phyloP scores from a whole-genome alignment of 108 stramenopile genomes.

The Cyclostephanos tholiformis region DNA sequence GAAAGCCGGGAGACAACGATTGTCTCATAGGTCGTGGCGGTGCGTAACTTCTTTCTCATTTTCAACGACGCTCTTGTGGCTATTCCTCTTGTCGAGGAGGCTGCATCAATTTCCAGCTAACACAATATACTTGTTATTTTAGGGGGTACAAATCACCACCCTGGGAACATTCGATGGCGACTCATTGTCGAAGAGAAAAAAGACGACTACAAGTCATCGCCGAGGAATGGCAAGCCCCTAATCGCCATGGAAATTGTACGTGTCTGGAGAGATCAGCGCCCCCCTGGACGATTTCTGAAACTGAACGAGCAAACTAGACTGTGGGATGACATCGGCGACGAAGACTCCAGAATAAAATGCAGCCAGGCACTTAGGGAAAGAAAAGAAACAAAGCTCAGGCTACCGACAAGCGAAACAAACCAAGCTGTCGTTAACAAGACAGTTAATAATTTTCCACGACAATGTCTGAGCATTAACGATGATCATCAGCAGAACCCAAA shows the following conservation, averaged over 20 bases:
- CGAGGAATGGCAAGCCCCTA: neutral
- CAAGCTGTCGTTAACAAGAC: too few relatives aligned
- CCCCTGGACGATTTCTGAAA: conserved; percentile 34
- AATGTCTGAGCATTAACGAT: too few relatives aligned
- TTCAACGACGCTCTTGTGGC: neutral
- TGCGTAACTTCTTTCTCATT: neutral
- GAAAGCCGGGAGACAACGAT: conserved; percentile 16
- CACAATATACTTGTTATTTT: neutral
- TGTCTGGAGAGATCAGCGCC: conserved; percentile 8
- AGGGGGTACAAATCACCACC: conserved; percentile 28
- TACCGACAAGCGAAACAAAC: neutral
- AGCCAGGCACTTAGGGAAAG: conserved; percentile 58
- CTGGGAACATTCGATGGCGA: conserved; percentile 16
- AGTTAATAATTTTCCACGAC: too few relatives aligned
- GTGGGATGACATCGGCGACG: conserved; percentile 65
- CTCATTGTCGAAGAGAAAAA: neutral
- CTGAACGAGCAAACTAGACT: conserved; percentile 30
- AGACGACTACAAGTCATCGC: conserved; percentile 10
- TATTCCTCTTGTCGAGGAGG: too few relatives aligned
- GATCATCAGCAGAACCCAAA: too few relatives aligned
- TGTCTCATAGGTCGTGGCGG: conserved; percentile 34
- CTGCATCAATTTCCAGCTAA: neutral
- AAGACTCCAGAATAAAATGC: conserved; percentile 43
- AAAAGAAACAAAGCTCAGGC: conserved; percentile 17
- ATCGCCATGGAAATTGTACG: conserved; percentile 16